A percentile compares a stretch with the other conserved stretches of the same genome.
Conservation (phyloP, 768 basidiomycete genomes). For the Mycena venus region DNA sequence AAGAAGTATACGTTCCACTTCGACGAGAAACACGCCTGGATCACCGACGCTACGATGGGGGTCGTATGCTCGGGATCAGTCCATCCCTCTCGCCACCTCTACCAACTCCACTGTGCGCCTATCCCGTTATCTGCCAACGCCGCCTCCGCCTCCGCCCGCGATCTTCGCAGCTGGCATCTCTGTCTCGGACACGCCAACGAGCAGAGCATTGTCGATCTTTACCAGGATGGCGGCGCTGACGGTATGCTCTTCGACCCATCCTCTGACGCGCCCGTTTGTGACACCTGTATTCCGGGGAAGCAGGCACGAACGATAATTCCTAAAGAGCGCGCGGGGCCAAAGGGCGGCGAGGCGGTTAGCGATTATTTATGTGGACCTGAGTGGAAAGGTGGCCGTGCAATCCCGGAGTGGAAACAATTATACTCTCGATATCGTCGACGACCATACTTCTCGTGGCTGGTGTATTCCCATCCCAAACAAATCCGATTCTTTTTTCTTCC, state of each 20-base stretch:
- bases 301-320: conserved; percentile 51
- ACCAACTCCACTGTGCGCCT: background rate
- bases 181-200: background rate
- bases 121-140: background rate
- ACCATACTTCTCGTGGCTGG: conserved; percentile 45
- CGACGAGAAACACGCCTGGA: background rate
- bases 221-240: too few relatives aligned
- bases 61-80: background rate
- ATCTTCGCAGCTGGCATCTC: background rate
- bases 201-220: background rate
- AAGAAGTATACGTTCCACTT: background rate
- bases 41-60: background rate
- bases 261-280: background rate
- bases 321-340: conserved; percentile 40
- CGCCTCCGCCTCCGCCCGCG: background rate
- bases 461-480: conserved; percentile 47
- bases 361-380: conserved; percentile 47
- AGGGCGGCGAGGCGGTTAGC: conserved; percentile 42
- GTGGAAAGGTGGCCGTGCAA: conserved; percentile 36
- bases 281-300: conserved; percentile 52
- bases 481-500: conserved; percentile 32
- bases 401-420: conserved; percentile 42
- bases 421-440: conserved; percentile 51
- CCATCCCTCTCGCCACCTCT: background rate
- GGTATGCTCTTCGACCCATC: background rate